Conservation (phyloP, 768 basidiomycete species). For the Termitomyces sp. region DNA sequence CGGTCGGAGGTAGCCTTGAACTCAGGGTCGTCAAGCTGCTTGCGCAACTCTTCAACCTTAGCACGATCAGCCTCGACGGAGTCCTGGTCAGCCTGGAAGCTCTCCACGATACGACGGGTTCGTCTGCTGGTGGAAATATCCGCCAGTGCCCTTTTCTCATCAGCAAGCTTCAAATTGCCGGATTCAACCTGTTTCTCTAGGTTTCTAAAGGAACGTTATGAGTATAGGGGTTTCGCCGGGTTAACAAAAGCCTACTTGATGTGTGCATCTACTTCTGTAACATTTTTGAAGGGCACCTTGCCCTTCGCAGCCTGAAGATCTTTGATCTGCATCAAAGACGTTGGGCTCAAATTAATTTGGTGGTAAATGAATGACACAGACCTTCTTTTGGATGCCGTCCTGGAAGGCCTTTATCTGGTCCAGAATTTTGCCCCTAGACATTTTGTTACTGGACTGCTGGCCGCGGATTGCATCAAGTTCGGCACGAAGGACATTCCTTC, state of each 20-base stretch:
- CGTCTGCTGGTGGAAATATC: constrained; percentile 80
- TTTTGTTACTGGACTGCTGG: constrained; percentile 77
- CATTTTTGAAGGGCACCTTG: constrained; percentile 77
- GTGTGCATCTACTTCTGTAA: constrained; percentile 82
- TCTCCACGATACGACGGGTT: constrained; percentile 70
- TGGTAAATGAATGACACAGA: constrained; percentile 20
- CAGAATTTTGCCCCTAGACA: constrained; percentile 60
- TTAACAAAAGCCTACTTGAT: constrained; percentile 59
- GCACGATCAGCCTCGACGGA: constrained; percentile 77
- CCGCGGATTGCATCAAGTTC: constrained; percentile 79
- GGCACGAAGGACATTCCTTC: constrained; percentile 64
- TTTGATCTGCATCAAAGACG: constrained; percentile 55
- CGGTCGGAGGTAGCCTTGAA: constrained; percentile 75
- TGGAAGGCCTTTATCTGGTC: constrained; percentile 80
- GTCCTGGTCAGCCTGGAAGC: constrained; percentile 76
- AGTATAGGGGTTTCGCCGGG: constrained; percentile 5
- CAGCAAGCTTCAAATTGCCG: constrained; percentile 86
- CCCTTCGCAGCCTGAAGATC: constrained; percentile 78
- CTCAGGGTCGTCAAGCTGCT: constrained; percentile 89
- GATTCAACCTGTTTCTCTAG: constrained; percentile 91
- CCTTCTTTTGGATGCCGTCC: constrained; percentile 82
- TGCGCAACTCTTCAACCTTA: constrained; percentile 73
- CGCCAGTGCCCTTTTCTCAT: constrained; percentile 92
- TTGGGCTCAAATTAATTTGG: background rate
- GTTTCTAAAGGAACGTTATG: constrained; percentile 41